phyloP scores from a whole-genome alignment of 2,329 filamentous ascomycete genomes.

The Mariannaea elegans region DNA sequence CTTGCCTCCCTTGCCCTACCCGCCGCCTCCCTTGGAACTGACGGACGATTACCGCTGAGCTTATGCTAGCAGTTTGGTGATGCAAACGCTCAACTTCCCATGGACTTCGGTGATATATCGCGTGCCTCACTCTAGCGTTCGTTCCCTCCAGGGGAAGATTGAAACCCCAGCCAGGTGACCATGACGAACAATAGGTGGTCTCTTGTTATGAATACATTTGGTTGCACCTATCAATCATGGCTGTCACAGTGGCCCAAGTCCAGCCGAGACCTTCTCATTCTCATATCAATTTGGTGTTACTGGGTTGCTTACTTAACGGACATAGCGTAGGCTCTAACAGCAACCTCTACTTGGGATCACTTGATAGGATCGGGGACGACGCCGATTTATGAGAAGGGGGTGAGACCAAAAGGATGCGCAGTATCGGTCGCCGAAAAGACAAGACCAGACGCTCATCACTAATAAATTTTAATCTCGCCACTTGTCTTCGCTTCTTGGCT shows the following conservation, averaged over 20 bases:
- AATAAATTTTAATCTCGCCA: no score
- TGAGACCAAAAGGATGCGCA: no score
- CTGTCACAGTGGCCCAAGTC: no score
- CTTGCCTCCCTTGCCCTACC: slow-evolving; percentile 8
- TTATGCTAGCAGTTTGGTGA: background rate
- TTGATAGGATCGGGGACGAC: no score
- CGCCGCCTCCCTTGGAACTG: slow-evolving; percentile 8
- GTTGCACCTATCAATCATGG: background rate
- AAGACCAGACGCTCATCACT: no score
- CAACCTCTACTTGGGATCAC: no score
- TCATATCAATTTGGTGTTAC: background rate
- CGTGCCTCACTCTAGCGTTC: background rate
- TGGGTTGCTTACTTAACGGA: background rate
- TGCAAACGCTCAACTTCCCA: background rate
- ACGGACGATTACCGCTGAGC: background rate
- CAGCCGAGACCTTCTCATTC: no score
- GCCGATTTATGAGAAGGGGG: no score
- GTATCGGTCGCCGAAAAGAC: no score
- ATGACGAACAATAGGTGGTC: background rate
- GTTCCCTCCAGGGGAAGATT: background rate
- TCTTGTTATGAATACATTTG: background rate
- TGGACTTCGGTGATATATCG: background rate
- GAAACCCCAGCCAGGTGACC: no score
- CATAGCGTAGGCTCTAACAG: background rate
- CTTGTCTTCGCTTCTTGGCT: no score